A percentile compares a stretch with the other conserved stretches of the same genome.
Conservation (phyloP, 148 eudicot genomes). For the Drosera capensis region DNA sequence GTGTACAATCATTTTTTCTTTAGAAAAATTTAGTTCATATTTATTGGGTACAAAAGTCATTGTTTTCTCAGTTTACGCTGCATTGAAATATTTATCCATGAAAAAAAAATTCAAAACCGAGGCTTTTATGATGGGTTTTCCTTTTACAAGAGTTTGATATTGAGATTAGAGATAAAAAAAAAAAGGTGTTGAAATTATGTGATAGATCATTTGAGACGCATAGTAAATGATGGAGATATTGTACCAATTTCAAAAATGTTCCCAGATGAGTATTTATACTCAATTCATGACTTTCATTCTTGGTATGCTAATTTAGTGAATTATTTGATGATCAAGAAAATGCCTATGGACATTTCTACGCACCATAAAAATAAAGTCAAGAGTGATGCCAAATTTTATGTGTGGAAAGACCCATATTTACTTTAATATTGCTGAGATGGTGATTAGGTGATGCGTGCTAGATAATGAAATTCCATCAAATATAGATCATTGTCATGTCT, state of each 20-base stretch:
- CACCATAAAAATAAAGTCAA: too few relatives aligned
- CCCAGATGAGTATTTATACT: too few relatives aligned
- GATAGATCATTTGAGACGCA: conserved; percentile 4
- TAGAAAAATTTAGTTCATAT: background rate
- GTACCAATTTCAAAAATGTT: too few relatives aligned
- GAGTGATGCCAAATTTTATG: conserved; percentile 4
- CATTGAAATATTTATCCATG: background rate
- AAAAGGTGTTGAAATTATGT: conserved; percentile 5
- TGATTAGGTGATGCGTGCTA: conserved; percentile 3
- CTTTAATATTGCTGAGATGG: conserved; percentile 6
- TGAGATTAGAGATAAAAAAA: too few relatives aligned
- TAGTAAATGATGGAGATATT: background rate
- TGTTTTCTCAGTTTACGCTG: conserved; percentile 2
- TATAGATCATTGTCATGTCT: too few relatives aligned
- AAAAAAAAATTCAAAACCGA: conserved; percentile 3
- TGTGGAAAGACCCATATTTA: conserved; percentile 8
- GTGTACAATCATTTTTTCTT: background rate
- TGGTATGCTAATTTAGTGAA: conserved; percentile 12
- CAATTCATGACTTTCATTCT: too few relatives aligned
- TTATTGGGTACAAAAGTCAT: background rate
- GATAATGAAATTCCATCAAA: background rate
- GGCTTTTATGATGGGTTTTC: too few relatives aligned
- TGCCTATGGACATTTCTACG: background rate
- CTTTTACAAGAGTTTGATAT: too few relatives aligned
- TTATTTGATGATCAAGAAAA: too few relatives aligned